Conservation (phyloP, 176 grass and related monocot genomes). For the barley (Hordeum vulgare) region MorexV3_pseudomolecules_assembly NC_058521.1:4285708-4286207, state of each 20-base stretch:
- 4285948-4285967: constrained; percentile 60
- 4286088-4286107: not conserved
- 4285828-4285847: constrained; percentile 40
- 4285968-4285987: constrained; percentile 30
- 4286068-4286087: not conserved
- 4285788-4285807: not conserved
- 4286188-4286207: not conserved
- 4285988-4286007: not conserved
- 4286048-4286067: not conserved
- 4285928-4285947: constrained; percentile 86
- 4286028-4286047: not conserved
- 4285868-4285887: constrained; percentile 84
- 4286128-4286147: not conserved
- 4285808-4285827: not conserved
- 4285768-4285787: constrained; percentile 21
- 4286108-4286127: not conserved
- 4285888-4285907: constrained; percentile 73
- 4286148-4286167: not conserved
- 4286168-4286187: not conserved
- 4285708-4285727: constrained; percentile 20
- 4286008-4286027: not conserved
- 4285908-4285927: constrained; percentile 42
- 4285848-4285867: constrained; percentile 27
- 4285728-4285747: constrained; percentile 1
- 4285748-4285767: not conserved